Base-by-base conservation (phyloP, 1,139 yeast genomes). In the Taphrina pruni region DNA sequence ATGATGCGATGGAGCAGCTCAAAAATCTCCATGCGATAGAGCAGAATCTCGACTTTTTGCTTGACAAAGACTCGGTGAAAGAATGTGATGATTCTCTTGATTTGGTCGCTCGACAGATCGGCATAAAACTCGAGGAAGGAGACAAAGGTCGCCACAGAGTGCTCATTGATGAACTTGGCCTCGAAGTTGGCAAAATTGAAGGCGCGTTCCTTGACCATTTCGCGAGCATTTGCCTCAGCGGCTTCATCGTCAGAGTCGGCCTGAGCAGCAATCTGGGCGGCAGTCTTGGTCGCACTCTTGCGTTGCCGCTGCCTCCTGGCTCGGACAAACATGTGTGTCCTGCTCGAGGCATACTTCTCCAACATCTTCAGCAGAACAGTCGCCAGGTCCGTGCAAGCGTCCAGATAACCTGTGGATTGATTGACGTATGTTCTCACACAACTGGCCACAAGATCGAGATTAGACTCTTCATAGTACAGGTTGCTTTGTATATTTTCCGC, bases 21-120 rank as follows among this genome's bases (percentile, higher is more conserved):
- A 78, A 94, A 85, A 74, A 94, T 86, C 76, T 94, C 97, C 50
- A 94, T 78, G 60, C 97, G 82, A 75, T 83, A 88, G 52, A 93
- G 80, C 12, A 87, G 83, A n/a, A 82, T 75, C 46, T 86, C 86
- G 70, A 84, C 85, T 71, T 87, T 88, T 46, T 86, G 84, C 70
- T 86, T 82, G 66, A 88, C 87, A 74, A 92, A 87, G 0, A 91
- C 78, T 50, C 90, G 81, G 75, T 90, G 92, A 75, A 92, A 87
- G 76, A 86, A 93, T 0, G 88, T 81, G 39, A 94, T 76, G 26
- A 89, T 87, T 70, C 84, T 82, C 74, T 87, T 87, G 61, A 94
- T 80, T 70, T 88, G 88, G 12, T 80, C 82, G 66, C 84, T 85
- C 0, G 83, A 79, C 62, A 93, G 79, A 71, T 92, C 97, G 66